phyloP scores from a whole-genome alignment of 78 protist genomes.

The Abeoforma whisleri region DNA sequence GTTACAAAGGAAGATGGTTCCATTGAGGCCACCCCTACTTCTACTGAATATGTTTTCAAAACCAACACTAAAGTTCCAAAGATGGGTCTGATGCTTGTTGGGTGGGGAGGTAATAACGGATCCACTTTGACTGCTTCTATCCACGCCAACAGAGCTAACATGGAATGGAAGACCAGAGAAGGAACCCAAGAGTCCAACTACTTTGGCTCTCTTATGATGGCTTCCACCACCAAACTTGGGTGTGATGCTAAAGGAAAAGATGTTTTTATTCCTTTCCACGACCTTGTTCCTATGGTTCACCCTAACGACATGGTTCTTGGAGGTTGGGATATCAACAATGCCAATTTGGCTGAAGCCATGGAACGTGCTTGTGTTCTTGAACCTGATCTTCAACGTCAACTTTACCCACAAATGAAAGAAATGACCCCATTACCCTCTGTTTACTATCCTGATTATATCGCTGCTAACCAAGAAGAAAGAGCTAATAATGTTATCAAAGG shows the following conservation, averaged over 20 bases:
- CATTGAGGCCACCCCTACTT: constrained; percentile 59
- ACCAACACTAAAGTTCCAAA: constrained; percentile 54
- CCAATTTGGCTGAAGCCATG: constrained; percentile 87
- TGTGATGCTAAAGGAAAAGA: constrained; percentile 56
- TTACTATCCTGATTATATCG: constrained; percentile 94
- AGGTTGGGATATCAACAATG: constrained; percentile 96
- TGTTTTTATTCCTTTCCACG: constrained; percentile 69
- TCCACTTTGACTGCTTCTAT: constrained; percentile 84
- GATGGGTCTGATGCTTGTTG: constrained; percentile 87
- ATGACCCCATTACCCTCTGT: constrained; percentile 86
- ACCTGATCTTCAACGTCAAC: constrained; percentile 77
- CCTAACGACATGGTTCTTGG: constrained; percentile 92
- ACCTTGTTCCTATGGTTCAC: constrained; percentile 92
- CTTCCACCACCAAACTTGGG: constrained; percentile 80
- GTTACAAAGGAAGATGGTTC: constrained; percentile 38
- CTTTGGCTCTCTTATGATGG: constrained; percentile 87
- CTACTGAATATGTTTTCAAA: constrained; percentile 36
- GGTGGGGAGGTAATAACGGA: constrained; percentile 99
- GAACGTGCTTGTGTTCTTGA: constrained; percentile 88
- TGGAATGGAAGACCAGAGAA: constrained; percentile 77
- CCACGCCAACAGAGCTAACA: constrained; percentile 80
- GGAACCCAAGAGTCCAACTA: constrained; percentile 86
- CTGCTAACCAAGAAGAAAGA: constrained; percentile 93
- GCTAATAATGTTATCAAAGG: constrained; percentile 91
- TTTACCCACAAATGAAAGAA: constrained; percentile 68